These are phyloP conservation scores for Beta corolliflora DNA, from an alignment of 179 eudicot genomes.

Conservation along the genomic window DNA sequence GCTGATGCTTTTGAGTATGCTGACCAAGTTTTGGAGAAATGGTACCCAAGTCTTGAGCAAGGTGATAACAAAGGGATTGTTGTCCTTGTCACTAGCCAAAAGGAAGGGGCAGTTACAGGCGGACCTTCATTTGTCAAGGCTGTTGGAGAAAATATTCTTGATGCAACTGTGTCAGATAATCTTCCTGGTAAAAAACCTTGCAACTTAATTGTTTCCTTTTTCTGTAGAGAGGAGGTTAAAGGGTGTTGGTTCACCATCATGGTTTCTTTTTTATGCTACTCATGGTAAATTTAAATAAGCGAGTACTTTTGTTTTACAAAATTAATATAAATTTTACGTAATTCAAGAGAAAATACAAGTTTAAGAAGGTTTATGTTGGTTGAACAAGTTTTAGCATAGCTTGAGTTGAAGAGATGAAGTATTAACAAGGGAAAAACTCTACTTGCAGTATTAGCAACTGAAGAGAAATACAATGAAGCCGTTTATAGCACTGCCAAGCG, in stretches of 20 bases:
- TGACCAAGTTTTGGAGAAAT: constrained; percentile 86
- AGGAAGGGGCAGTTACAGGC: constrained; percentile 98
- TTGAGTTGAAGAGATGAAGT: constrained; percentile 11
- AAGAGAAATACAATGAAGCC: constrained; percentile 98
- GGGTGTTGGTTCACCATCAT: not conserved
- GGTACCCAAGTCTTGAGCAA: constrained; percentile 91
- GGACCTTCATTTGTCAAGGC: constrained; percentile 95
- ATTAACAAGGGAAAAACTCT: constrained; percentile 10
- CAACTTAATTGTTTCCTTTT: not conserved
- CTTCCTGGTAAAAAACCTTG: constrained; percentile 71
- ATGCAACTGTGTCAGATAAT: constrained; percentile 90
- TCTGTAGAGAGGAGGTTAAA: not conserved
- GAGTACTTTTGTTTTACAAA: too few species aligned
- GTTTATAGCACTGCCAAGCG: constrained; percentile 80
- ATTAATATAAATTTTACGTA: not conserved
- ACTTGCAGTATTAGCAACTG: constrained; percentile 82
- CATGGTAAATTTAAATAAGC: not conserved
- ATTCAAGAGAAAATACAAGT: not conserved
- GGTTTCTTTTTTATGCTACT: not conserved
- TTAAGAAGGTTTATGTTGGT: not conserved
- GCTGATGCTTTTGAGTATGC: constrained; percentile 99
- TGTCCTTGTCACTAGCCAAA: constrained; percentile 95
- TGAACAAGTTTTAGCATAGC: not conserved
- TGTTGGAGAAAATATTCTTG: constrained; percentile 90
- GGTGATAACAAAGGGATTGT: constrained; percentile 93